Evolutionary conservation across 495 filamentous ascomycete species (phyloP).

Genomic region (Penicillium paradoxum): DNA sequence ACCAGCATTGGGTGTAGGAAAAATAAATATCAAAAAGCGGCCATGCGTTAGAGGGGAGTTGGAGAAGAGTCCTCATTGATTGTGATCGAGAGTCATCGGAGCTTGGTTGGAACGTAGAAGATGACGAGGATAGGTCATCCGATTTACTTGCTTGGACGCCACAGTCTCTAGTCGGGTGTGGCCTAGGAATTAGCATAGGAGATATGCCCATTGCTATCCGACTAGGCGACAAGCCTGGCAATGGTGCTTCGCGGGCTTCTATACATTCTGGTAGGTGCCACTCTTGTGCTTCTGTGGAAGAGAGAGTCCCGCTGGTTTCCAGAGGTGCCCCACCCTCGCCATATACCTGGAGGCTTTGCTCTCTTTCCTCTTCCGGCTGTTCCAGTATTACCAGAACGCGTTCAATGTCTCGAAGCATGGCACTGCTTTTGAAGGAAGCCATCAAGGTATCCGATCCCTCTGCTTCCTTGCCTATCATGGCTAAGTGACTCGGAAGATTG

Average conservation of each 20-base stretch:
- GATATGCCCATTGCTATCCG: slow-evolving; percentile 24
- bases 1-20: slow-evolving; percentile 68
- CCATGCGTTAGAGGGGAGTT: slow-evolving; percentile 45
- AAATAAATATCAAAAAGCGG: slow-evolving; percentile 68
- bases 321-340: slow-evolving; percentile 31
- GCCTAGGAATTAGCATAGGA: slow-evolving; percentile 6
- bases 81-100: slow-evolving; percentile 10
- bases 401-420: slow-evolving; percentile 49
- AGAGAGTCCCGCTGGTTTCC: slow-evolving; percentile 32
- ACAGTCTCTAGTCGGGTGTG: slow-evolving; percentile 21
- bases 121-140: slow-evolving; percentile 3
- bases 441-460: slow-evolving; percentile 44
- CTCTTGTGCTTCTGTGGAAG: slow-evolving; percentile 34
- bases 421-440: slow-evolving; percentile 51
- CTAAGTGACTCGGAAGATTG: slow-evolving; percentile 38
- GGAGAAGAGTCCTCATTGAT: slow-evolving; percentile 16
- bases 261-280: slow-evolving; percentile 36
- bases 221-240: slow-evolving; percentile 27
- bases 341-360: slow-evolving; percentile 19
- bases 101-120: slow-evolving; percentile 2
- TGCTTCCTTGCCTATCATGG: slow-evolving; percentile 43
- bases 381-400: slow-evolving; percentile 43
- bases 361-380: slow-evolving; percentile 36
- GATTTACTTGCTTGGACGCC: slow-evolving; percentile 21
- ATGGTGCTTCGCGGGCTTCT: slow-evolving; percentile 18